Base-by-base conservation (phyloP, 2,329 filamentous ascomycete genomes). In the Decorospora gaudefroyi region DNA sequence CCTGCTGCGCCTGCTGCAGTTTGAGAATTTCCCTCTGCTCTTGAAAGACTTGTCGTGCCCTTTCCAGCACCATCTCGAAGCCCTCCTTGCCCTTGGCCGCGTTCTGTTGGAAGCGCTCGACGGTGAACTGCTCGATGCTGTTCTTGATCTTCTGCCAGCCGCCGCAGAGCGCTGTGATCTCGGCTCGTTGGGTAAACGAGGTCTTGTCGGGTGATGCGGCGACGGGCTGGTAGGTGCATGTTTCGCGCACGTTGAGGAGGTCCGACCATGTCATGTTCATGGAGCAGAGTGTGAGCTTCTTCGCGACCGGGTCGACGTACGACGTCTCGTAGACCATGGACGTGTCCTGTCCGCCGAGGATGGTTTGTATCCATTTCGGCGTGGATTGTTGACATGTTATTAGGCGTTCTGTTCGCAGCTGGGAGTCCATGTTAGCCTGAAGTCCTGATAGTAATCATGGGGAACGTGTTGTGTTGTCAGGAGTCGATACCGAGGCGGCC, bases 121-220 rank as follows among this genome's bases (percentile, higher is more conserved):
- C 87, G 28, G 90, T 87, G 38, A 88, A 85, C 61, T 97, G 90
- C 76, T 99, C 93, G 61, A 99, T 95, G 69, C 86, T 89, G 74
- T 93, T 96, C 78, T 90, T 93, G 69, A 97, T 90, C 68, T 90
- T 90, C 74, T 96, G 89, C 91, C 93, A 99, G 51, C 93, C 93
- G 57, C 93, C 92, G 71, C 90, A 96, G 7, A 97, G 77, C 0
- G 93, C 93, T 1, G 91, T 96, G 67, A 99, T 92, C 73, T 91
- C 84, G 26, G 93, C 93, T 50, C 90, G 85, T 76, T 99, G 93
- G 33, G 84, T 79, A 67, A 99, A 97, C 52, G 86, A 80, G 2
- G 93, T 99, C 69, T 76, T 80, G 25, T 73, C 80, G 4, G 78
- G 78, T 4, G 69, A 70, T 2, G 66, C 60, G 3, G 67, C 77